Evolutionary conservation across 345 rosid genomes (phyloP).

Genomic region (Eutrema yunnanense): DNA sequence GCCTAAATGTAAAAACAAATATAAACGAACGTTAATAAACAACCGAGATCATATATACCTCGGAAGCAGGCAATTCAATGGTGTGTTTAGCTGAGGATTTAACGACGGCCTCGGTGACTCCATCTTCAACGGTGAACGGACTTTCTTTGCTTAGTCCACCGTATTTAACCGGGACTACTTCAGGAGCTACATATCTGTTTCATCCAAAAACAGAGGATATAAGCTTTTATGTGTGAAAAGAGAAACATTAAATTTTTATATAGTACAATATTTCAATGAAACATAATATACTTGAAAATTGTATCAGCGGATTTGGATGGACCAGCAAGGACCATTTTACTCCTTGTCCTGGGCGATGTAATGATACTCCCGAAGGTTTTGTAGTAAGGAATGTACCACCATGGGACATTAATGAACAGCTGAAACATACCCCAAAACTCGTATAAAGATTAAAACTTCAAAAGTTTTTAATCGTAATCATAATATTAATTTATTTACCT

Average conservation of each 20-base stretch:
- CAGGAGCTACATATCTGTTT: slow-evolving; percentile 32
- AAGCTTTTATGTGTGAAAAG: background rate
- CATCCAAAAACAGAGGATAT: background rate
- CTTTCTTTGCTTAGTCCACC: slow-evolving; percentile 38
- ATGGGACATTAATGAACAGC: slow-evolving; percentile 96
- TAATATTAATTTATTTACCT: slow-evolving; percentile 35
- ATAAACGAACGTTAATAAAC: background rate
- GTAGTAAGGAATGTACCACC: slow-evolving; percentile 94
- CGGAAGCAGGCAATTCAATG: slow-evolving; percentile 34
- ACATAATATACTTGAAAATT: slow-evolving; percentile 67
- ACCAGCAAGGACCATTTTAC: slow-evolving; percentile 85
- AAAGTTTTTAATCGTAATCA: background rate
- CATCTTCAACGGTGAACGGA: slow-evolving; percentile 13
- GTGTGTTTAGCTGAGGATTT: slow-evolving; percentile 26
- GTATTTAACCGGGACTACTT: slow-evolving; percentile 33
- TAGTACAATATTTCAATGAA: background rate
- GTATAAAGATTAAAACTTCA: background rate
- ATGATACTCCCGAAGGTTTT: slow-evolving; percentile 65
- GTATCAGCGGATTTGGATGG: slow-evolving; percentile 69
- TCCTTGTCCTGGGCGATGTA: slow-evolving; percentile 85
- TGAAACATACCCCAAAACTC: slow-evolving; percentile 6
- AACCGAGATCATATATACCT: slow-evolving; percentile 15
- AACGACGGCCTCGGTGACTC: slow-evolving; percentile 26
- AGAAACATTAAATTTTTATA: background rate
- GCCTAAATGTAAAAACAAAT: no score